Base-by-base conservation (phyloP, 345 rosid species). In the Eucalyptus marginata region DNA sequence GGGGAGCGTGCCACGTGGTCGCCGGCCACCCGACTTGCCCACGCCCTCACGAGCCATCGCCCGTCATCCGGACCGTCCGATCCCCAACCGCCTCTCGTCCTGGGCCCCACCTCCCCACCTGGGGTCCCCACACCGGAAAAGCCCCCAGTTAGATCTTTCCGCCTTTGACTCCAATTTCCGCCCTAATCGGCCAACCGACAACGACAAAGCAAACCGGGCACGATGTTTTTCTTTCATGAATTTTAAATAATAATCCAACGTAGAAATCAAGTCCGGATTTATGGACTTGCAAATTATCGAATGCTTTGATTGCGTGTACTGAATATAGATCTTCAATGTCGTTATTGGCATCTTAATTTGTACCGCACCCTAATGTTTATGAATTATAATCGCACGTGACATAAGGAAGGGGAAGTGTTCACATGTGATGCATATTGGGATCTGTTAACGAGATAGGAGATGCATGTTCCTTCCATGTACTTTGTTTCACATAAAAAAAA, bases 1-100 rank as follows among this genome's bases (percentile, higher is more conserved):
- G 84, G 84, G 88, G 94, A 93, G 95, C 92, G 96, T 95, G 96
- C 89, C 91, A 81, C 90, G 89, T 62, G 89, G 89, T 87, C 87
- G 92, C 47, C 71, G 11, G 80, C 90, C 95, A 89, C 89, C 90
- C 81, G 95, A 90, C 87, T 43, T 33, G 87, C 96, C 90, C 96
- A 66, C 91, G 94, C 95, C 58, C 87, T 90, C 96, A 86, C 91
- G 87, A 81, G 90, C 27, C 33, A 7, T 18, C 29, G 10, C 0
- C 62, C 29, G 29, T 33, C 44, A 8, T 71, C 81, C 27, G 13
- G 25, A 71, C 81, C 81, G 25, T 71, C 81, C 46, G 81, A 33
- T 71, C 81, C 43, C 9, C 20, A 33, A 33, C 81, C 7, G 44
- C 44, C 25, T 18, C 43, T 16, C 13, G 13, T 10, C 44, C 12